Evolutionary conservation across 257 asterid genomes (phyloP).

Genomic region (Cruciata laevipes): DNA sequence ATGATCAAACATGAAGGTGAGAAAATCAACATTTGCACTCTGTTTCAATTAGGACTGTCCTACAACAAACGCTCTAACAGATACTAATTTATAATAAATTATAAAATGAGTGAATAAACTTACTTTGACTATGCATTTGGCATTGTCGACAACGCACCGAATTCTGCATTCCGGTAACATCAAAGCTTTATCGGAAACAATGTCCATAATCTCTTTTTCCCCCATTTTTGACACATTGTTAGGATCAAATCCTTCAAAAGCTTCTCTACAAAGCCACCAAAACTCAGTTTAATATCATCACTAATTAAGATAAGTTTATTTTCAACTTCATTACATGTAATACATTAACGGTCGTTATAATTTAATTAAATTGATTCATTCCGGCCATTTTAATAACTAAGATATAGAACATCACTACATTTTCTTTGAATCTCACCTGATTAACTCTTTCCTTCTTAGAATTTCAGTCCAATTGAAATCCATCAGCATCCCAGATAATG

Average conservation of each 20-base stretch:
- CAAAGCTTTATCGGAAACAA: conserved; percentile 46
- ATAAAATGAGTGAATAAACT: conserved; percentile 15
- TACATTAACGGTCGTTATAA: too few relatives aligned
- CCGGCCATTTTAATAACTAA: too few relatives aligned
- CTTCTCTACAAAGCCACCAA: conserved; percentile 35
- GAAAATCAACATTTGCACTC: too few relatives aligned
- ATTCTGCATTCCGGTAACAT: conserved; percentile 61
- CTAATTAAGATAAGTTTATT: too few relatives aligned
- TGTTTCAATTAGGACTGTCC: too few relatives aligned
- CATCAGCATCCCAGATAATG: conserved; percentile 88
- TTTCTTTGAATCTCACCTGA: conserved; percentile 37
- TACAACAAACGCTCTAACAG: too few relatives aligned
- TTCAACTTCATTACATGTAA: too few relatives aligned
- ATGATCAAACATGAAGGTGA: too few relatives aligned
- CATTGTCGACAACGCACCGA: conserved; percentile 82
- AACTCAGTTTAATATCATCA: too few relatives aligned
- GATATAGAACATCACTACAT: background rate
- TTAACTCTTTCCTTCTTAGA: conserved; percentile 48
- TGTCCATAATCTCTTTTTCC: conserved; percentile 56
- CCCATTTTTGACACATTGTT: conserved; percentile 63
- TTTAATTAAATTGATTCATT: too few relatives aligned
- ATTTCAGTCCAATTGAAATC: conserved; percentile 95
- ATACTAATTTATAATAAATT: too few relatives aligned
- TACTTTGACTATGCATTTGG: conserved; percentile 75
- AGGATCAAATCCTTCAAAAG: conserved; percentile 66